Base-by-base conservation (phyloP, 1,139 yeast species). In the Suhomyces maxii region DNA sequence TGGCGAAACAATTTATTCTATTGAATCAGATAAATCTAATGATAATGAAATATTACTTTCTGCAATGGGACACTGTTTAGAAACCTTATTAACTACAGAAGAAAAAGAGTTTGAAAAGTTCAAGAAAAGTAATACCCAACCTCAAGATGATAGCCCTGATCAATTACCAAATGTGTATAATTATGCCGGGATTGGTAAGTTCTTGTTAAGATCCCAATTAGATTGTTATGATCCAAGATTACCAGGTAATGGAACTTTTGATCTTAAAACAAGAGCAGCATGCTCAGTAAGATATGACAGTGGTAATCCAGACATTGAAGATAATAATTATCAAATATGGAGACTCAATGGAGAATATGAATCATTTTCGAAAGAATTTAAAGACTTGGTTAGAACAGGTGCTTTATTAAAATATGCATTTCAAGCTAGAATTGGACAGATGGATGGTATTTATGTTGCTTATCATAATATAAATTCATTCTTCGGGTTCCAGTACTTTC, bases 401-500 rank as follows among this genome's bases (percentile, higher is more conserved):
- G 86, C 95, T 0, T 67, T 93, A 67, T 69, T 93, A 56, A 93
- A 93, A 64, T 93, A 91, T 60, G 79, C 89, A 10, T 74, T 91
- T 53, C 99, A 93, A 63, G 98, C 97, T 0, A 76, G 97, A 51
- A 87, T 93, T 40, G 99, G 99, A 1, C 84, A 87, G 57, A 93
- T 93, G 99, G 97, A 91, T 64, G 99, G 99, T 7, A 89, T 93
- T 6, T 90, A 88, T 55, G 75, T 93, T 25, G 97, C 97, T 0
- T 93, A 86, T 62, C 99, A 93, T 66, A 93, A 90, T 61, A 77
- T 90, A 45, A 77, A 81, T 37, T 73, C 83, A 39, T 80, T 91
- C 59, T 88, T 93, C 65, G 99, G 98, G 3, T 93, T 90, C 66
- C 93, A 90, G 63, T 93, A 93, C 64, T 65, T 93, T 26, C 93